Evolutionary conservation across 2,329 filamentous ascomycete genomes (phyloP).

Genomic region (Sarocladium strictum): DNA sequence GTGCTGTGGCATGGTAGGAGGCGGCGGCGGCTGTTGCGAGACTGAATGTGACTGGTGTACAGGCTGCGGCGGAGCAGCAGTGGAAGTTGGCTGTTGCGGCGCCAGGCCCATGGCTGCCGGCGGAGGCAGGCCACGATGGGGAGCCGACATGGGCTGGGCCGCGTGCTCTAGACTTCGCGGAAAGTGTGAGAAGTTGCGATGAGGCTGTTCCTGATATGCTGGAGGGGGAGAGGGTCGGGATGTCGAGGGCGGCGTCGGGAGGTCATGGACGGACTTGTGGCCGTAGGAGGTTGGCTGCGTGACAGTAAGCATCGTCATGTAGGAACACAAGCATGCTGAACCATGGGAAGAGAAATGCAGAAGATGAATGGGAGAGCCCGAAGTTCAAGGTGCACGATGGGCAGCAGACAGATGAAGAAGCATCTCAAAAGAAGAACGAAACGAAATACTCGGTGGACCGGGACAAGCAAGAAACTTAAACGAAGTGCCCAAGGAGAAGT

Average conservation of each 20-base stretch:
- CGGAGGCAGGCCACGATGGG: slow-evolving; percentile 64
- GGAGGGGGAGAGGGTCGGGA: slow-evolving; percentile 50
- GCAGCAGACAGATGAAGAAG: background rate
- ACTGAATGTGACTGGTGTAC: slow-evolving; percentile 19
- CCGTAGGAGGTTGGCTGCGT: slow-evolving; percentile 54
- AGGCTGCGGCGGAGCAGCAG: slow-evolving; percentile 20
- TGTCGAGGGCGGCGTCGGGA: slow-evolving; percentile 51
- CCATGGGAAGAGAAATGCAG: background rate
- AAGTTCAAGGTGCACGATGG: slow-evolving; percentile 1
- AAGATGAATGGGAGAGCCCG: background rate
- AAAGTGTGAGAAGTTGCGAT: slow-evolving; percentile 32
- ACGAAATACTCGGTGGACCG: background rate
- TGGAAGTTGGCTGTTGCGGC: slow-evolving; percentile 33
- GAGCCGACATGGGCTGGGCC: slow-evolving; percentile 58
- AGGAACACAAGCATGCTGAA: slow-evolving; percentile 12
- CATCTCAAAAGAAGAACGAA: background rate
- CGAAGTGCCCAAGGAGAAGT: background rate
- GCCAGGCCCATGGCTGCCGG: slow-evolving; percentile 60
- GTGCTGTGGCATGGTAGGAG: slow-evolving; percentile 19
- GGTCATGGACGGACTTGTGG: slow-evolving; percentile 56
- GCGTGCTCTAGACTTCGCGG: slow-evolving; percentile 36
- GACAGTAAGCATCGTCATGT: slow-evolving; percentile 53
- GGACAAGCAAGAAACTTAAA: background rate
- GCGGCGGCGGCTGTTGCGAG: slow-evolving; percentile 16
- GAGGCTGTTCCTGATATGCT: slow-evolving; percentile 41